Conservation (phyloP, 1,284 basidiomycete genomes). For the Cystobasidium slooffiae region DNA sequence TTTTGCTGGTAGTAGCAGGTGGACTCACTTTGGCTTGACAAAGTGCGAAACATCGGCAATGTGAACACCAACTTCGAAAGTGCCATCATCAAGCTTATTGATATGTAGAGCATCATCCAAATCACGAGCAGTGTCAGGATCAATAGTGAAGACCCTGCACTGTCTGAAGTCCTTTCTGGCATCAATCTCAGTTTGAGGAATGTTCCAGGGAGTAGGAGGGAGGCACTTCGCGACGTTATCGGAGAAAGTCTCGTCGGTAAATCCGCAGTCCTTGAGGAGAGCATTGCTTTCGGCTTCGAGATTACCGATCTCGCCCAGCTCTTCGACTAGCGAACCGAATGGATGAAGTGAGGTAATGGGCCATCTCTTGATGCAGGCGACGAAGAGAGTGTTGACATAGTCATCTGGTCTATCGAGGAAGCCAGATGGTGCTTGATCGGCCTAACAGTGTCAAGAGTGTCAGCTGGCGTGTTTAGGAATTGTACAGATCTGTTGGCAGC, state of each 20-base stretch:
- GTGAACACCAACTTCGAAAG: slow-evolving; percentile 88
- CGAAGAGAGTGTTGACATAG: slow-evolving; percentile 89
- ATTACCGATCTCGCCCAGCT: slow-evolving; percentile 97
- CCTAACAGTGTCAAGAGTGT: neutral
- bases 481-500: neutral
- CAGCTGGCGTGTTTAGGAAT: slow-evolving; percentile 13
- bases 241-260: slow-evolving; percentile 54
- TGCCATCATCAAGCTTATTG: slow-evolving; percentile 84
- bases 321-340: slow-evolving; percentile 97
- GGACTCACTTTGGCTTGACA: slow-evolving; percentile 55
- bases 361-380: slow-evolving; percentile 96
- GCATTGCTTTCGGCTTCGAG: slow-evolving; percentile 97
- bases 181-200: slow-evolving; percentile 89
- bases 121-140: slow-evolving; percentile 86
- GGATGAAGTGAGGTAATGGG: slow-evolving; percentile 83
- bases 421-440: slow-evolving; percentile 86
- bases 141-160: slow-evolving; percentile 89
- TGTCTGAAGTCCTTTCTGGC: slow-evolving; percentile 82
- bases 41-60: slow-evolving; percentile 96
- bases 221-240: slow-evolving; percentile 89
- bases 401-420: slow-evolving; percentile 93
- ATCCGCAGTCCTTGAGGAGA: slow-evolving; percentile 93
- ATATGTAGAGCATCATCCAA: slow-evolving; percentile 93
- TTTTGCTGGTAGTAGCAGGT: neutral
- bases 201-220: slow-evolving; percentile 90